Evolutionary conservation across 495 filamentous ascomycete species (phyloP), one percentile per base, ranked within the genome.

Genomic region (Immersiella caudata): DNA sequence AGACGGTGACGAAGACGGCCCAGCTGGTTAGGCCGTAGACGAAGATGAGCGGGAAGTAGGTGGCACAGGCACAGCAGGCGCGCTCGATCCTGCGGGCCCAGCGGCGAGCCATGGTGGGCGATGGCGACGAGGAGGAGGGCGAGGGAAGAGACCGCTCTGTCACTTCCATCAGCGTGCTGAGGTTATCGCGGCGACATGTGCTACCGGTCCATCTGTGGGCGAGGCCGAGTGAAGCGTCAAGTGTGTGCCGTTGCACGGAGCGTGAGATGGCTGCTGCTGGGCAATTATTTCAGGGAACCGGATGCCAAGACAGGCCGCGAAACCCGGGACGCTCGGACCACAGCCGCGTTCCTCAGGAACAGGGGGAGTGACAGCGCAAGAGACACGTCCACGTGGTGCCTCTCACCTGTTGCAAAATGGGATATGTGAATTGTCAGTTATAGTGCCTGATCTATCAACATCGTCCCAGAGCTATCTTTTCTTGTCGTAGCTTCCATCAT

Each of bases 21-120:
- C 95, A 99, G 6, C 88, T 90, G 6, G 91, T 96, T 62, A 97
- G 72, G 46, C 91, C 86, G 73, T 97, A 97, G 65, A 99, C 91
- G 77, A 99, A 97, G 49, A 80, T 79, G 1, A 99, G 84, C 11
- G 95, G 95, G 70, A 97, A 93, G 76, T 93, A 97, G n/a, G 88
- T 90, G 36, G 89, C 82, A 18, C 86, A 85, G 14, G 82, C 81
- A 76, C 95, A 97, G 80, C 92, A 97, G 77, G 86, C 88, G 35
- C 93, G 91, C 80, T 97, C 93, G 72, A 90, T 85, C 72, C 85
- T 88, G 54, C 92, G 86, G 7, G 88, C 91, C 85, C 89, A 95
- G 71, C 81, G 81, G 62, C 80, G 78, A 64, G 77, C 73, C 76
- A 80, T 82, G 60, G 71, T 78, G 54, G 40, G 14, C 14, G 51